These are phyloP conservation scores for Limtongia smithiae DNA, from an alignment of 805 yeast genomes.

Conservation along the genomic window DNA sequence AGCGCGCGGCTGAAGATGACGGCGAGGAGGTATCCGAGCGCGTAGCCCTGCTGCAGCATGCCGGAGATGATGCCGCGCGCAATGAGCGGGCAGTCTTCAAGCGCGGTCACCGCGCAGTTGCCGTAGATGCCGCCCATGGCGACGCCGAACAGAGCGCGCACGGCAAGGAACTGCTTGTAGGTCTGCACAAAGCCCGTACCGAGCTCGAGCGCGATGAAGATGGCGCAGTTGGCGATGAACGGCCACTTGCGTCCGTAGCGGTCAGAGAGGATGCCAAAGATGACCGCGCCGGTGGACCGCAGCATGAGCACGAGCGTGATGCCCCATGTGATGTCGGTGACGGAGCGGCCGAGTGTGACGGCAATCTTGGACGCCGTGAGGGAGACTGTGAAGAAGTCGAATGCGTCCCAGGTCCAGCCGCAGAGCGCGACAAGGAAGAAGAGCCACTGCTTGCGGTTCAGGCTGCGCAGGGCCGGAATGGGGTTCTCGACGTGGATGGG, in stretches of 20 bases:
- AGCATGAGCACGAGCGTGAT: conserved; percentile 68
- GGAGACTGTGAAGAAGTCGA: conserved; percentile 65
- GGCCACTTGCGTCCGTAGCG: conserved; percentile 66
- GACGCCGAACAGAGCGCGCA: conserved; percentile 63
- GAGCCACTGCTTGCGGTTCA: conserved; percentile 57
- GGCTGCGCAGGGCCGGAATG: conserved; percentile 49
- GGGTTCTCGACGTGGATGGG: conserved; percentile 48
- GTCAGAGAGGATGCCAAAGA: conserved; percentile 62
- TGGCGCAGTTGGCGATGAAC: conserved; percentile 49
- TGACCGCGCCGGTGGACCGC: conserved; percentile 67
- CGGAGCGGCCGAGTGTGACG: conserved; percentile 43
- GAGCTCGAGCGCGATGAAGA: conserved; percentile 56
- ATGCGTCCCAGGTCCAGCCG: conserved; percentile 72
- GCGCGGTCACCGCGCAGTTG: conserved; percentile 60
- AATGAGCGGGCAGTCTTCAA: conserved; percentile 58
- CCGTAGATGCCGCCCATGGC: conserved; percentile 74
- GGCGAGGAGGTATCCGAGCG: conserved; percentile 63
- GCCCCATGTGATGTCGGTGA: conserved; percentile 64
- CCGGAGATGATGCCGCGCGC: conserved; percentile 65
- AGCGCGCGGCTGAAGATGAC: conserved; percentile 63
- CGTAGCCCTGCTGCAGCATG: conserved; percentile 76
- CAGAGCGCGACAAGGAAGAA: conserved; percentile 56
- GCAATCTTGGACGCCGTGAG: conserved; percentile 54
- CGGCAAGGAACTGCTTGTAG: conserved; percentile 55
- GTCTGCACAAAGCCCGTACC: conserved; percentile 66